These are phyloP conservation scores for Orbilia brochopaga DNA, from an alignment of 2,329 filamentous ascomycete species.

Conservation along the genomic window DNA sequence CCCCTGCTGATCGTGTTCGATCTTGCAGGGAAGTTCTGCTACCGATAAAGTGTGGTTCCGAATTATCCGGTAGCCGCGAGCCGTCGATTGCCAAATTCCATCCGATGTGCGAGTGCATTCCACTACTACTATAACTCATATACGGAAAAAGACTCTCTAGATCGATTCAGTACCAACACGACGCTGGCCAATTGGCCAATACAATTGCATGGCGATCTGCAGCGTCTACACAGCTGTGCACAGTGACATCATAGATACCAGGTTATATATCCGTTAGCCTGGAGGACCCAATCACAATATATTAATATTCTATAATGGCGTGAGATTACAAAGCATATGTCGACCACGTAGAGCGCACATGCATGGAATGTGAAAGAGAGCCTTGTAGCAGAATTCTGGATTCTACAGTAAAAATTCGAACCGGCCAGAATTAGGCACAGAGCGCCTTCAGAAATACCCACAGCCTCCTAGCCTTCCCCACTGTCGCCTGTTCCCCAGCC, in stretches of 20 bases:
- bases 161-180: no score
- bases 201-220: background rate
- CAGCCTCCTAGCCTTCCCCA: constrained; percentile 61
- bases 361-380: no score
- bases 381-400: background rate
- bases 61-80: no score
- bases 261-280: background rate
- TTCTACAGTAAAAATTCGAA: constrained; percentile 8
- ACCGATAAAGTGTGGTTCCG: no score
- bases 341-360: no score
- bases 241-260: constrained; percentile 51
- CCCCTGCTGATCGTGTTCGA: background rate
- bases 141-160: no score
- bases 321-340: no score
- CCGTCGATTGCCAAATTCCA: no score
- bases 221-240: background rate
- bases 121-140: no score
- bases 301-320: no score
- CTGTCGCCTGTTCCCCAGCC: constrained; percentile 54
- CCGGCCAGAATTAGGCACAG: constrained; percentile 54
- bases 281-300: no score
- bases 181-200: no score
- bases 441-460: constrained; percentile 67
- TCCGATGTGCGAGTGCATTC: constrained; percentile 2
- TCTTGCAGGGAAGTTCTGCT: background rate